Base-by-base conservation (phyloP, 768 basidiomycete genomes). In the Tulasnella sp. region DNA sequence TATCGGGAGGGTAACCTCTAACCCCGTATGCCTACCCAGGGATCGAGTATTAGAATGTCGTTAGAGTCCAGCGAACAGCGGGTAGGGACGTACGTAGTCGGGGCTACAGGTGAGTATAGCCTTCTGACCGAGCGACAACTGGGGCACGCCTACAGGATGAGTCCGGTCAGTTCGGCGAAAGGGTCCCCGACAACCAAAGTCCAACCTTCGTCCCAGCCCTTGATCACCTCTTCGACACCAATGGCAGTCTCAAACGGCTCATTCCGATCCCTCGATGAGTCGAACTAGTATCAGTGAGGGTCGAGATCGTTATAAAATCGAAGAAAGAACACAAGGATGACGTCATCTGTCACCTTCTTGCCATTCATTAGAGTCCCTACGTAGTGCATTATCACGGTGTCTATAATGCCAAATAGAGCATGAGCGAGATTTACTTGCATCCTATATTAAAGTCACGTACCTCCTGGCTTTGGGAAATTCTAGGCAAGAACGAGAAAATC, bases 141-240 rank as follows among this genome's bases (percentile, higher is more conserved):
- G 88, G 8, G 89, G 91, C 22, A 97, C 94, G 77, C 92, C 94
- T 95, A 31, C 5, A 14, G 83, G 34, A 37, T 78, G 78, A 18
- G 31, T 14, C 80, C 50, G n/a, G 73, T 79, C 76, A 69, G 12
- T 11, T 6, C 79, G 78, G 81, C 82, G 82, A 41, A 81, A 77
- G 76, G 83, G 81, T 78, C 76, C 81, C 82, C n/a, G n/a, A n/a
- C n/a, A n/a, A 81, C 81, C 3, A 46, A 80, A 83, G 22, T n/a
- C 89, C 83, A 83, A 92, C 96, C 95, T 85, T 96, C 94, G 84
- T 96, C 95, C 96, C 95, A 96, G 44, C 95, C 94, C 84, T 89
- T 93, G 87, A 97, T 96, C 72, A 97, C 95, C 84, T 92, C 91
- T 11, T 94, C 93, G n/a, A 91, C 87, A 72, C 95, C 94, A 82